Evolutionary conservation across 2,329 filamentous ascomycete species (phyloP), one percentile per base, ranked within the genome.

Genomic region (Fusarium stilboides): DNA sequence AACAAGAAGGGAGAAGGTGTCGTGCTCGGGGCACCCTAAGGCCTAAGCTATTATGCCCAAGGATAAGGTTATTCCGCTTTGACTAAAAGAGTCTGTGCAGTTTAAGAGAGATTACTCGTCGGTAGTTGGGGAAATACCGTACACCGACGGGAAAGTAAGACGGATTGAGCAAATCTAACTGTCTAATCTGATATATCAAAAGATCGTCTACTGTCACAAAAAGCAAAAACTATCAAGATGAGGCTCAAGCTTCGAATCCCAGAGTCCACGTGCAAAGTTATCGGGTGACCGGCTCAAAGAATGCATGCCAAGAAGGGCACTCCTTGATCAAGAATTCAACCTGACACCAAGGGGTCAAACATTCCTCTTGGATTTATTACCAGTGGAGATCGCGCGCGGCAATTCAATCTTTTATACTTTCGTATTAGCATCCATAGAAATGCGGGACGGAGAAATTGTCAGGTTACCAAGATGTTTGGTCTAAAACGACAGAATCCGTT

Each of bases 371-470:
- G 9, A 15, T 53, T 8, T 2, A 14, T 33, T 26, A 5, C 7
- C 3, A 24, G 56, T 62, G 60, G 43, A 33, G 20, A 22, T 55
- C 20, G 19, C 44, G n/a, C 17, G 12, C 20, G 31, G 20, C 17
- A 47, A 5, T 22, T 33, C 52, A 8, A 26, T 42, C 1, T 39
- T 43, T 57, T 61, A 43, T 24, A 37, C 17, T 54, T 54, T 54
- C 20, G 20, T 17, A 14, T 36, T 49, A 31, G 28, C 10, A 12
- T n/a, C n/a, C n/a, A n/a, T 31, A 31, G 28, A 31, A 31, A 31
- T 31, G 43, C 36, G 43, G 43, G 43, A 50, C 60, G 57, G 57
- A 40, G 62, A 63, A 63, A 63, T 52, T 44, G 15, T 19, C 24
- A 39, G 24, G 56, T 62, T 44, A 5, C 28, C 13, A 31, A 31